Conservation (phyloP, 306 rosid genomes). For the Fragaria ananassa region DNA sequence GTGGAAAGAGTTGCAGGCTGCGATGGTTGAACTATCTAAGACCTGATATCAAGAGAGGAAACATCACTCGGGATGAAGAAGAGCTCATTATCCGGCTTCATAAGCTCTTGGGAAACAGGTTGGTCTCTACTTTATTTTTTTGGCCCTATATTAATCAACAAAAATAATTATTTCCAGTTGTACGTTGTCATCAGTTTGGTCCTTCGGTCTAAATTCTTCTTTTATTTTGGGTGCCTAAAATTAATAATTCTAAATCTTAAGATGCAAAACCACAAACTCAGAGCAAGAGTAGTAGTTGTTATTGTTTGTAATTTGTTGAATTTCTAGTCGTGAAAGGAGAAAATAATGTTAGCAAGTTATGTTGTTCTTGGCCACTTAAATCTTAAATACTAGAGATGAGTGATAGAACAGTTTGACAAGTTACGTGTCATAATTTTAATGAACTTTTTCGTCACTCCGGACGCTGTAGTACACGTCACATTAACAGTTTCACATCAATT, state of each 20-base stretch:
- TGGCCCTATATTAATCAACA: background rate
- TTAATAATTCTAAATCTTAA: background rate
- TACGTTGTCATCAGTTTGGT: background rate
- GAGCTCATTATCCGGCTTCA: conserved; percentile 53
- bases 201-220: background rate
- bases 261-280: background rate
- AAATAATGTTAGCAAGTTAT: background rate
- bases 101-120: conserved; percentile 49
- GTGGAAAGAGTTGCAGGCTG: conserved; percentile 49
- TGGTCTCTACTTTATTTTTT: background rate
- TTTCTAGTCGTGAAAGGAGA: background rate
- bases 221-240: background rate
- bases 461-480: background rate
- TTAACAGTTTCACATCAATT: background rate
- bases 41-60: conserved; percentile 51
- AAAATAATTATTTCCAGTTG: background rate
- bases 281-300: background rate
- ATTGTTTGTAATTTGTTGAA: background rate
- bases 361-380: background rate
- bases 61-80: conserved; percentile 43
- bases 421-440: background rate
- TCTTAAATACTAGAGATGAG: background rate
- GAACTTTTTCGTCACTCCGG: background rate
- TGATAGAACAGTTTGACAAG: background rate
- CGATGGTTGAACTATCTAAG: conserved; percentile 47